Evolutionary conservation across 805 yeast species (phyloP), one percentile per base, ranked within the genome.

Genomic region (Yarrowia porcina): DNA sequence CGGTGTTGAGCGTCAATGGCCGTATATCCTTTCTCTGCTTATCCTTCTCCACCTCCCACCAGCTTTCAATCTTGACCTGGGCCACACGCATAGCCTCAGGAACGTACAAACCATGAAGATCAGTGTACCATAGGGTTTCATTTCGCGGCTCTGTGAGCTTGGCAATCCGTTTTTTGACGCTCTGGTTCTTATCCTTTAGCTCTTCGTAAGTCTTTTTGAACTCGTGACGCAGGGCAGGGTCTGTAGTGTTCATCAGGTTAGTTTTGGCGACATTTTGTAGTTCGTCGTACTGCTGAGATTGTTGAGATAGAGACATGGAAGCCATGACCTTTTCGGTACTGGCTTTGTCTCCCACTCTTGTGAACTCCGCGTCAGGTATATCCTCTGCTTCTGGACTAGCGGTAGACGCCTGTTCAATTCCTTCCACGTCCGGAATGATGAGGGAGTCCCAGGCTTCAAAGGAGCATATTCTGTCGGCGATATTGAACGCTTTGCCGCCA

Each of bases 1-100:
- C 50, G 17, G 50, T 45, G 13, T 45, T 45, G 23, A 45, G 10
- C 35, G 35, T 18, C 50, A 45, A 12, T 6, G 50, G 50, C 1
- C 35, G 15, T 6, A 45, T 45, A 6, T 27, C 35, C 35, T 45
- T 45, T 3, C 6, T 15, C 0, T 23, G 12, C 17, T 45, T 45
- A 6, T 13, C 50, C 25, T 28, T 28, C 25, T 45, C 50, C 17
- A 45, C 50, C 25, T 45, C 50, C 50, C 50, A 45, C 50, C 50
- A 45, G 8, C 35, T 28, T n/a, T 28, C 35, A 3, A 45, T 13
- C 33, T 45, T 45, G n/a, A 45, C 50, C 11, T 28, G 27, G 17
- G 35, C 21, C n/a, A 45, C 50, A 8, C 23, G 18, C 50, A 45
- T 28, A 23, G 50, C 50, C 18, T 45, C 50, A 2, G 35, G 35